Evolutionary conservation across 805 yeast species (phyloP).

Genomic region (Hanseniaspora thailandica): DNA sequence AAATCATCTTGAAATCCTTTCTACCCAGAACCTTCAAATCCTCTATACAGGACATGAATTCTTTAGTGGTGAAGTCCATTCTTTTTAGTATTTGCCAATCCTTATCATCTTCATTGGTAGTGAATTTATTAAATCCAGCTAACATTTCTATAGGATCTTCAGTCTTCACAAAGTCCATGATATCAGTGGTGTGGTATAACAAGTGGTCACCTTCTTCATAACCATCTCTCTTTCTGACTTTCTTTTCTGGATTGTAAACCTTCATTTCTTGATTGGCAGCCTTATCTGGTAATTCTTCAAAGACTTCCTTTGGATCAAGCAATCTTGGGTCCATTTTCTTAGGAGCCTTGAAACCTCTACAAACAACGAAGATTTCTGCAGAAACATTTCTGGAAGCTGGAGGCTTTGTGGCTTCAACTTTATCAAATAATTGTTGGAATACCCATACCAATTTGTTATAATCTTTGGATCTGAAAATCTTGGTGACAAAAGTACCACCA

Average conservation of each 20-base stretch:
- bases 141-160: slow-evolving; percentile 76
- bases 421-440: slow-evolving; percentile 86
- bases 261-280: slow-evolving; percentile 78
- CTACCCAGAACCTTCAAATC: slow-evolving; percentile 90
- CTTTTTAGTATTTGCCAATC: slow-evolving; percentile 64
- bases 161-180: slow-evolving; percentile 68
- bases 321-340: slow-evolving; percentile 86
- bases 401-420: slow-evolving; percentile 97
- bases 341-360: slow-evolving; percentile 93
- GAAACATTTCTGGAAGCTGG: slow-evolving; percentile 98
- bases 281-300: slow-evolving; percentile 75
- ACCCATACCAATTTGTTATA: slow-evolving; percentile 96
- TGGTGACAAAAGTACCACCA: slow-evolving; percentile 93
- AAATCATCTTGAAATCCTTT: slow-evolving; percentile 75
- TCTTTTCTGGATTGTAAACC: slow-evolving; percentile 87
- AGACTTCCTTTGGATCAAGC: slow-evolving; percentile 83
- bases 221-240: slow-evolving; percentile 85
- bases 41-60: slow-evolving; percentile 68
- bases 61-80: slow-evolving; percentile 66
- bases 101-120: slow-evolving; percentile 44
- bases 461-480: slow-evolving; percentile 96
- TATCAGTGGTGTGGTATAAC: slow-evolving; percentile 55
- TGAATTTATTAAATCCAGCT: slow-evolving; percentile 60
- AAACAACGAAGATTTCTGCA: slow-evolving; percentile 96
- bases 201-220: slow-evolving; percentile 86